Percentiles rank a stretch among this genome's conserved stretches.
These are phyloP conservation scores for Saturnispora dispora DNA, from an alignment of 805 yeast species.

Conservation along the genomic window DNA sequence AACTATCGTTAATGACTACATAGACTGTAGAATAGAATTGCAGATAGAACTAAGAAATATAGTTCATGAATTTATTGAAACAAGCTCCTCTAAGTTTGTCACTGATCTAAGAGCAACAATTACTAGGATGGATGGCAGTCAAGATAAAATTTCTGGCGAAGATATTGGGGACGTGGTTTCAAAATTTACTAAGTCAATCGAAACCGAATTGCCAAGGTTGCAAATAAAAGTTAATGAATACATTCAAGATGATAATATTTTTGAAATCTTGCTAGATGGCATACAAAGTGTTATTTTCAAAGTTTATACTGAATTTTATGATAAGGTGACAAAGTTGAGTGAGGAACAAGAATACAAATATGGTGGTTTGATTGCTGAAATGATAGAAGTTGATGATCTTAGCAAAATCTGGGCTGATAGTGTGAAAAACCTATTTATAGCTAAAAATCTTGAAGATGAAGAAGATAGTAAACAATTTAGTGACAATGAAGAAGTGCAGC, in stretches of 20 bases:
- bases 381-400: constrained; percentile 60
- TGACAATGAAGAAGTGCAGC: neutral
- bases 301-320: constrained; percentile 48
- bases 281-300: constrained; percentile 51
- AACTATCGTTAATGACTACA: constrained; percentile 68
- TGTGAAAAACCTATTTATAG: constrained; percentile 24
- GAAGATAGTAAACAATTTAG: neutral
- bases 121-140: neutral
- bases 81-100: constrained; percentile 41
- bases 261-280: constrained; percentile 50
- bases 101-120: neutral
- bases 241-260: constrained; percentile 46
- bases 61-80: constrained; percentile 60
- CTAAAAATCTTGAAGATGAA: constrained; percentile 8
- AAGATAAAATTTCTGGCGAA: constrained; percentile 6
- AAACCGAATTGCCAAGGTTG: constrained; percentile 47
- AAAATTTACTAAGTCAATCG: constrained; percentile 41
- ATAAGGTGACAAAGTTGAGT: constrained; percentile 6
- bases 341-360: constrained; percentile 19
- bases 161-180: constrained; percentile 15
- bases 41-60: constrained; percentile 62
- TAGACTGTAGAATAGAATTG: constrained; percentile 66
- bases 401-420: constrained; percentile 30
- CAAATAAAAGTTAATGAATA: constrained; percentile 43
- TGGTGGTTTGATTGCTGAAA: constrained; percentile 31